phyloP scores from a whole-genome alignment of 1,139 yeast species.

The Diutina pseudorugosa region DNA sequence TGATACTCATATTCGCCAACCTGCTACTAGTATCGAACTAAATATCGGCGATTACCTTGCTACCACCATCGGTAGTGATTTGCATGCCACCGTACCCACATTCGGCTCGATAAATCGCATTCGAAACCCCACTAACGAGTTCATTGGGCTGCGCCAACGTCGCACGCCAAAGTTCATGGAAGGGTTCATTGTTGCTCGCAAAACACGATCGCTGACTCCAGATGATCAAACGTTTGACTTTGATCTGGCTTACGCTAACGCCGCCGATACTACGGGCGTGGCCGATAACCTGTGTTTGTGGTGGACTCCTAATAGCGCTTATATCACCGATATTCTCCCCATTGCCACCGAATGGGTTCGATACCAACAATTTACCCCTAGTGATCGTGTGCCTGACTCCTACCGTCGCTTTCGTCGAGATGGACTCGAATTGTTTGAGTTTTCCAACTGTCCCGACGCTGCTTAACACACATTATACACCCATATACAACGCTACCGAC shows the following conservation, averaged over 20 bases:
- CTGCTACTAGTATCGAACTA: conserved; percentile 22
- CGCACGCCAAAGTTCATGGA: background rate
- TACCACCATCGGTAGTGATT: background rate
- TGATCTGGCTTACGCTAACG: background rate
- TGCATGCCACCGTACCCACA: background rate
- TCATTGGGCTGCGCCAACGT: background rate
- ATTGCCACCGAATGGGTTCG: background rate
- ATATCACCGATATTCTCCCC: background rate
- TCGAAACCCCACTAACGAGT: background rate
- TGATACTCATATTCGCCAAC: conserved; percentile 14
- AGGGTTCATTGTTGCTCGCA: background rate
- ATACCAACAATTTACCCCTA: background rate
- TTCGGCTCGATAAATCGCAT: background rate
- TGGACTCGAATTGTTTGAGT: background rate
- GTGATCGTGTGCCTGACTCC: background rate
- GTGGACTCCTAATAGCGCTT: background rate
- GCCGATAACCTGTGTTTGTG: background rate
- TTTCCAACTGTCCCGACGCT: background rate
- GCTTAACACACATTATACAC: too few relatives aligned
- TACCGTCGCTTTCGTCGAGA: background rate
- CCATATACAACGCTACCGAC: too few relatives aligned
- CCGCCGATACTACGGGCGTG: background rate
- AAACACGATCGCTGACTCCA: background rate
- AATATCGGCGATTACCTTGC: conserved; percentile 19
- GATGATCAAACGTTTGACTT: background rate